Evolutionary conservation across 257 asterid species (phyloP).

Genomic region (Rubia yunnanensis): DNA sequence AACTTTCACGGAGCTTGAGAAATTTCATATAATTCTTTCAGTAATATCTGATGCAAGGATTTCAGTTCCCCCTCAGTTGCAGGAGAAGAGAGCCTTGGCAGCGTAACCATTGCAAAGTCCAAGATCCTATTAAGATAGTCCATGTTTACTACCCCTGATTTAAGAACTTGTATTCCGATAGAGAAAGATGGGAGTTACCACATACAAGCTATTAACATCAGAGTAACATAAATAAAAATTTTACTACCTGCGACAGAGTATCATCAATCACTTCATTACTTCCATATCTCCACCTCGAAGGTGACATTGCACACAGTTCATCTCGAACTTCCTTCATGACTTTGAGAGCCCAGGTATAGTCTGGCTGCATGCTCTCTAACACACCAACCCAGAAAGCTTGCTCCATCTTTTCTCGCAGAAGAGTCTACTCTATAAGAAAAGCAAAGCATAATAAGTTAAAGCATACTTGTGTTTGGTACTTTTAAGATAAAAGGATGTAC

Average conservation of each 20-base stretch:
- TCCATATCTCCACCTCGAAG: slow-evolving; percentile 70
- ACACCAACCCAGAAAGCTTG: slow-evolving; percentile 88
- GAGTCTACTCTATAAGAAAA: slow-evolving; percentile 23
- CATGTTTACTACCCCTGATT: slow-evolving; percentile 49
- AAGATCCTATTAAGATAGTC: slow-evolving; percentile 58
- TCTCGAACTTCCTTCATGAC: slow-evolving; percentile 74
- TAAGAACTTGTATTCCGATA: slow-evolving; percentile 36
- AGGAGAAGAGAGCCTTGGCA: slow-evolving; percentile 73
- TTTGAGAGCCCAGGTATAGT: slow-evolving; percentile 55
- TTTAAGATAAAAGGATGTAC: neutral
- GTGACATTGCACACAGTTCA: slow-evolving; percentile 66
- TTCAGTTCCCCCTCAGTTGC: slow-evolving; percentile 64
- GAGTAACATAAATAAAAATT: neutral
- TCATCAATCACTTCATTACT: slow-evolving; percentile 64
- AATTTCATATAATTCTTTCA: slow-evolving; percentile 50
- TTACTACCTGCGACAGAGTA: slow-evolving; percentile 54
- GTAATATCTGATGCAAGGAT: slow-evolving; percentile 37
- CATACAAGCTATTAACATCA: neutral
- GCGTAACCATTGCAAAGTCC: slow-evolving; percentile 48
- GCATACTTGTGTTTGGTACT: neutral
- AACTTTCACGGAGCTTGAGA: slow-evolving; percentile 30
- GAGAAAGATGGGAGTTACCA: neutral
- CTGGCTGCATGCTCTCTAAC: slow-evolving; percentile 55
- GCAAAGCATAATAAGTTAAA: slow-evolving; percentile 5
- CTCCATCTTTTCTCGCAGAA: slow-evolving; percentile 58